phyloP scores from a whole-genome alignment of 345 rosid species.

The Citrus inodora region DNA sequence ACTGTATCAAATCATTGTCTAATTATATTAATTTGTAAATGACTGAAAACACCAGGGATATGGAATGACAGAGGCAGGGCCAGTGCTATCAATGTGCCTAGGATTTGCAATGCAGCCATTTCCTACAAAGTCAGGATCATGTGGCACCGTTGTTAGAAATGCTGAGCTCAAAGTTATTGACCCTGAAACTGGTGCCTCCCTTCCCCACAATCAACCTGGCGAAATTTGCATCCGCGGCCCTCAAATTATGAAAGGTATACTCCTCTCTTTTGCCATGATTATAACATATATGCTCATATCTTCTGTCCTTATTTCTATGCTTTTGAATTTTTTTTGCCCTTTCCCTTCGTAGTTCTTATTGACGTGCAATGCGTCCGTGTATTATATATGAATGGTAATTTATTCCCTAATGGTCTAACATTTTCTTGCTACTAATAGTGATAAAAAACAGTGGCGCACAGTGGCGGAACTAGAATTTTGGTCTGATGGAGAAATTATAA shows the following conservation, averaged over 20 bases:
- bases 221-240: slow-evolving; percentile 91
- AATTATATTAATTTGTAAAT: too few species aligned
- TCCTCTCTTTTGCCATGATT: neutral
- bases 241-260: slow-evolving; percentile 83
- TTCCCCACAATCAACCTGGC: slow-evolving; percentile 70
- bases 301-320: neutral
- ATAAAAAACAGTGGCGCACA: too few species aligned
- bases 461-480: too few species aligned
- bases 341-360: too few species aligned
- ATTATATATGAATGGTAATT: too few species aligned
- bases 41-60: slow-evolving; percentile 51
- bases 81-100: slow-evolving; percentile 84
- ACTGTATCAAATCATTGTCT: too few species aligned
- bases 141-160: slow-evolving; percentile 89
- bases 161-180: slow-evolving; percentile 87
- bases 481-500: too few species aligned
- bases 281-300: neutral
- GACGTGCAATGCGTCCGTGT: too few species aligned
- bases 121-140: slow-evolving; percentile 84
- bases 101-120: slow-evolving; percentile 85
- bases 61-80: slow-evolving; percentile 99
- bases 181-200: slow-evolving; percentile 69
- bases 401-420: too few species aligned
- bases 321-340: too few species aligned
- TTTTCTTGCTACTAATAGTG: too few species aligned